These are phyloP conservation scores for Yamadazyma sp. DNA, from an alignment of 1,139 yeast genomes.

Conservation along the genomic window DNA sequence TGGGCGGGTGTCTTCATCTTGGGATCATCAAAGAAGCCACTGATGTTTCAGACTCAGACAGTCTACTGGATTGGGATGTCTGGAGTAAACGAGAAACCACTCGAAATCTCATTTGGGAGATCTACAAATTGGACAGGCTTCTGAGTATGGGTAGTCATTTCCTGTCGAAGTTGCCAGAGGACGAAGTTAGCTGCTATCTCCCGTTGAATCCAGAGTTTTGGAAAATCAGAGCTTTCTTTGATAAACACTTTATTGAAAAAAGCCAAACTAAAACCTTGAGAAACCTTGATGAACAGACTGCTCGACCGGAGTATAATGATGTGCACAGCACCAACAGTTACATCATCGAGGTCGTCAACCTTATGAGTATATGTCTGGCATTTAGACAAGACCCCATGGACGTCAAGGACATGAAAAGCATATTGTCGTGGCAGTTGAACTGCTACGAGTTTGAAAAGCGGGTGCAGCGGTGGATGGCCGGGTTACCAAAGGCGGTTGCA, in stretches of 20 bases:
- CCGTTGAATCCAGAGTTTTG: constrained; percentile 14
- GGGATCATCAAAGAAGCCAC: constrained; percentile 12
- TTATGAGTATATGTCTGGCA: constrained; percentile 15
- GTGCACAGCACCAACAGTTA: constrained; percentile 15
- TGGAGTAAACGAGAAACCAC: constrained; percentile 24
- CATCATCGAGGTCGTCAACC: constrained; percentile 15
- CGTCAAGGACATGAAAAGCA: constrained; percentile 16
- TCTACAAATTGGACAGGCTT: constrained; percentile 22
- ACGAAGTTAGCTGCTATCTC: constrained; percentile 11
- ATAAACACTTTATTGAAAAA: constrained; percentile 9
- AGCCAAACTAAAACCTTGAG: constrained; percentile 12
- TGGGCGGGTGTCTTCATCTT: constrained; percentile 16
- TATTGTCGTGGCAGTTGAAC: constrained; percentile 17
- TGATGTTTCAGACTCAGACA: too few relatives aligned
- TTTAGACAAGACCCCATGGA: constrained; percentile 15
- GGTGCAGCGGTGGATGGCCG: constrained; percentile 13
- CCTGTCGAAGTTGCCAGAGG: constrained; percentile 10
- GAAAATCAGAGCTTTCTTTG: constrained; percentile 9
- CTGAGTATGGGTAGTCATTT: constrained; percentile 17
- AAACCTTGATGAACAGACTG: constrained; percentile 1
- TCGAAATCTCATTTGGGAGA: constrained; percentile 27
- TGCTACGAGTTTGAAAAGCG: constrained; percentile 16
- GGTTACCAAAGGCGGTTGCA: constrained; percentile 9
- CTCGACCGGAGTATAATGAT: constrained; percentile 5
- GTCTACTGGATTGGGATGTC: constrained; percentile 16